Evolutionary conservation across 176 grass and related monocot species (phyloP), one percentile per base, ranked within the genome.

Genomic region (Poa pratensis): DNA sequence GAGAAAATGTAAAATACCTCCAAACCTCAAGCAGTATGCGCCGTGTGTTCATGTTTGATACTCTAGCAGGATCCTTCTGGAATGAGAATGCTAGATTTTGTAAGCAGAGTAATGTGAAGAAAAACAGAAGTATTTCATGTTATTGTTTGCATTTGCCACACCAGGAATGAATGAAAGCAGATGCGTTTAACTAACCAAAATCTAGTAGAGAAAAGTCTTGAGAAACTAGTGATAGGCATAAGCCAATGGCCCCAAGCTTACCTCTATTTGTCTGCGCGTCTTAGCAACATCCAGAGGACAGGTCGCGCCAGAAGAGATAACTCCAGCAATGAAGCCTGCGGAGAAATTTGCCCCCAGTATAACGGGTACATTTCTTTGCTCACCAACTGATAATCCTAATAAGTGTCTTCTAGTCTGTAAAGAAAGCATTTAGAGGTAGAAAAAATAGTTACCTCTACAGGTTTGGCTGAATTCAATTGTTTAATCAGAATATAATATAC

Each of bases 261-360:
- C 93, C 91, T 98, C 95, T 85, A 98, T 98, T 69, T 95, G 95
- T 86, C 89, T 87, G 49, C 95, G 84, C 54, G 95, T 98, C 74
- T 95, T 98, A 49, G 93, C 95, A 53, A 98, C 95, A 95, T 98
- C 93, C 10, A 95, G 89, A 92, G 95, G 95, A 74, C 91, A 93
- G 50, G 95, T 98, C 59, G 77, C 91, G 30, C 87, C 92, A 71
- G 95, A 83, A 63, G 95, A 92, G 77, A 98, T 76, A 77, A 93
- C 37, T 61, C 95, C 93, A 78, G 95, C 93, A 91, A 88, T 74
- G 83, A 95, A 95, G 62, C 93, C 95, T 0, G 95, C 85, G 24
- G 89, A 90, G 83, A 98, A 93, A 72, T 98, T 98, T 72, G 85
- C 85, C 23, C 83, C 95, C 68, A 93, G 63, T 73, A 93, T 82